Evolutionary conservation across 2,329 filamentous ascomycete genomes (phyloP), one percentile per base, ranked within the genome.

Genomic region (Monosporascus cannonballus): DNA sequence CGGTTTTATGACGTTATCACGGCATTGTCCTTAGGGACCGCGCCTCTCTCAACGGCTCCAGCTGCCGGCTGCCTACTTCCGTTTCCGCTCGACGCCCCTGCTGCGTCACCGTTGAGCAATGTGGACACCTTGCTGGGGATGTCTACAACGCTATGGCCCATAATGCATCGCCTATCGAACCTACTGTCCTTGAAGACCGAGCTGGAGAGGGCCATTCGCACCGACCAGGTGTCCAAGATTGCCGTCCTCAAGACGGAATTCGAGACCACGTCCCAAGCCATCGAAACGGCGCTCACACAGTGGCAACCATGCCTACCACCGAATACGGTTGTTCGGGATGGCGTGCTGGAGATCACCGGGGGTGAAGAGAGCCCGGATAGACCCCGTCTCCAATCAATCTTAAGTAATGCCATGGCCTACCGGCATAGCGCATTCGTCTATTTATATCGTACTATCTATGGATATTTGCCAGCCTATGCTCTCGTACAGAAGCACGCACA

Each of bases 1-100:
- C 76, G 79, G 6, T 85, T 85, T 59, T 85, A 85, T 67, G 82
- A 85, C 62, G 82, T 85, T 22, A 85, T 85, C 52, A 77, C 81
- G 6, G 81, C 83, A 1, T 69, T 86, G 30, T 85, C 82, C 0
- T 75, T 84, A 49, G 81, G 80, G 51, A 82, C 78, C 14, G 71
- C 79, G 4, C 81, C 81, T 2, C 71, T 84, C 14, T 78, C 79
- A 1, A 74, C 70, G 14, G 72, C 76, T 3, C 75, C 78, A 2
- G 73, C 74, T 14, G 71, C 73, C 5, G 73, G 73, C 17, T 72
- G 74, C 24, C 69, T 78, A 2, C 64, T 75, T 3, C 75, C 76
- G 1, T 70, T 78, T 39, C 72, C 75, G 2, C 63, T 75, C n/a
- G 71, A 77, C 51, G 71, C 75, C 2, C 67, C 69, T 2, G 67